These are phyloP conservation scores for Sarocladium strictum DNA, from an alignment of 2,329 filamentous ascomycete species.

Conservation along the genomic window DNA sequence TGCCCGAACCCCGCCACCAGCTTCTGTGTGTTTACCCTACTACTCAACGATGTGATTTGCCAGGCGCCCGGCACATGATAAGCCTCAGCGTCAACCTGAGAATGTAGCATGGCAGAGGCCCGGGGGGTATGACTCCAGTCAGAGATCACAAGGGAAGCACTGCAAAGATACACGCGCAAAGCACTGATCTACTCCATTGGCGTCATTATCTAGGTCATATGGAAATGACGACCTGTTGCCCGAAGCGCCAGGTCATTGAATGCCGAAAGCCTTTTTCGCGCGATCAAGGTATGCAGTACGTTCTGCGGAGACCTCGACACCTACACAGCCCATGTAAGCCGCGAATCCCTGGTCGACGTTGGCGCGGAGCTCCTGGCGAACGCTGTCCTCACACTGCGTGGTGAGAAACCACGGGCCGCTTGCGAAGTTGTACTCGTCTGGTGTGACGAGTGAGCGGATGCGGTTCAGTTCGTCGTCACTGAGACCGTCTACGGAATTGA, in stretches of 20 bases:
- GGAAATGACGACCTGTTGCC: not conserved
- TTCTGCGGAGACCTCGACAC: slow-evolving; percentile 23
- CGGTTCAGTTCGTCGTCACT: slow-evolving; percentile 27
- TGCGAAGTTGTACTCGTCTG: slow-evolving; percentile 48
- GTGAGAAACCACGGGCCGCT: slow-evolving; percentile 45
- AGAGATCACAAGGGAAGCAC: no score
- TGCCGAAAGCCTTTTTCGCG: slow-evolving; percentile 41
- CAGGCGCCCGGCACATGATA: no score
- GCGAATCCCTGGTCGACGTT: slow-evolving; percentile 35
- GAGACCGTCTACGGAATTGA: slow-evolving; percentile 20
- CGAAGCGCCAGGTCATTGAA: not conserved
- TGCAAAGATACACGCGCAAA: no score
- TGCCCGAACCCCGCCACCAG: no score
- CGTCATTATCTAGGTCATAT: no score
- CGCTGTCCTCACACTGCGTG: slow-evolving; percentile 32
- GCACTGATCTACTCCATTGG: no score
- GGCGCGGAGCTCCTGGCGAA: slow-evolving; percentile 26
- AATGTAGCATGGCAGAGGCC: no score
- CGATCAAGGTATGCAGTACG: slow-evolving; percentile 35
- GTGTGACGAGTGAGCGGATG: slow-evolving; percentile 37
- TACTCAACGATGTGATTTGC: no score
- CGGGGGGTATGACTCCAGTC: no score
- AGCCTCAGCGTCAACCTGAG: no score
- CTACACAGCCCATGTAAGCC: slow-evolving; percentile 44
- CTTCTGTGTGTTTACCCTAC: no score